Evolutionary conservation across 805 yeast species (phyloP).

Genomic region (Schwanniomyces vanrijiae): DNA sequence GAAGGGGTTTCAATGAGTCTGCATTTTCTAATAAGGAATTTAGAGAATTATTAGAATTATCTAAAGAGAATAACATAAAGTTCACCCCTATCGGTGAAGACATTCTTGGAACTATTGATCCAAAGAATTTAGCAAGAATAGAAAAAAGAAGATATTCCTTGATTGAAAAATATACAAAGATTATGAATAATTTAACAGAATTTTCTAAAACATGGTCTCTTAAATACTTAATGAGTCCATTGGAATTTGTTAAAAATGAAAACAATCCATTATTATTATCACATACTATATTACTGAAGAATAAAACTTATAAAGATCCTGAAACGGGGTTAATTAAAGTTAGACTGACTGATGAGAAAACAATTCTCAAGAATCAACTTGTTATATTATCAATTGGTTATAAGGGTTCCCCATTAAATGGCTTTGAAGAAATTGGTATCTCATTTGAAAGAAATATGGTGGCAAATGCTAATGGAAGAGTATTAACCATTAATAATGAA

Average conservation of each 20-base stretch:
- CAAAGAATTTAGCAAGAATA: constrained; percentile 44
- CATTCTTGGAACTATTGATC: constrained; percentile 23
- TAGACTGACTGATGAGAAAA: constrained; percentile 33
- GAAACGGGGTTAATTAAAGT: constrained; percentile 31
- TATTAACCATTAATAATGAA: constrained; percentile 17
- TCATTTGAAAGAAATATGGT: constrained; percentile 29
- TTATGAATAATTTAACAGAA: background rate
- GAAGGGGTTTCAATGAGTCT: constrained; percentile 82
- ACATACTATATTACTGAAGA: constrained; percentile 51
- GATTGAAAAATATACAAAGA: constrained; percentile 47
- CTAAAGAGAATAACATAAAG: constrained; percentile 45
- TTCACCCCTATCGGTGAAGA: constrained; percentile 39
- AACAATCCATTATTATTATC: constrained; percentile 37
- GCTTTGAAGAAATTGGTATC: constrained; percentile 45
- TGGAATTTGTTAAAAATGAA: constrained; percentile 43
- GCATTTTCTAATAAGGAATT: constrained; percentile 93
- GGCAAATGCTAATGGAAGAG: constrained; percentile 35
- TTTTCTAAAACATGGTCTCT: constrained; percentile 55
- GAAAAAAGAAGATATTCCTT: constrained; percentile 67
- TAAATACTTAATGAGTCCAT: constrained; percentile 69
- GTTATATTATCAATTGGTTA: constrained; percentile 85
- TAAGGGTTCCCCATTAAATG: constrained; percentile 62
- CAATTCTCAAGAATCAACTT: constrained; percentile 52
- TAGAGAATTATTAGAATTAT: constrained; percentile 73
- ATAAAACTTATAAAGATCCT: constrained; percentile 41